Evolutionary conservation across 164 flowering plant species (phyloP).

Genomic region (Magnolia sinica): DNA sequence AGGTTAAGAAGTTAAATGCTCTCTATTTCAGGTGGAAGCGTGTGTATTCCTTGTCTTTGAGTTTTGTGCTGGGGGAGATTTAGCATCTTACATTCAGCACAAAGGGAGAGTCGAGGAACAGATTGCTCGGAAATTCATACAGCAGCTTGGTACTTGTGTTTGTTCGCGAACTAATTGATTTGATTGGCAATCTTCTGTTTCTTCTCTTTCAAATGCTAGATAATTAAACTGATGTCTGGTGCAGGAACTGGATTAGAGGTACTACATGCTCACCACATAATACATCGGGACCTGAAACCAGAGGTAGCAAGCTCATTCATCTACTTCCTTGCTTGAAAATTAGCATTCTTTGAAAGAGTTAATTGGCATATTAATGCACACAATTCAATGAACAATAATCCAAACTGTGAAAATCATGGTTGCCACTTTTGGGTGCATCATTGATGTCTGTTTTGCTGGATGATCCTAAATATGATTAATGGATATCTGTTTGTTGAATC

Average conservation of each 20-base stretch:
- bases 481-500: too few relatives aligned
- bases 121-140: conserved; percentile 46
- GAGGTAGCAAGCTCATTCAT: conserved; percentile 36
- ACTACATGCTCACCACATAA: conserved; percentile 42
- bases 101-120: conserved; percentile 56
- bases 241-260: conserved; percentile 62
- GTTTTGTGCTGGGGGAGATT: conserved; percentile 59
- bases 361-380: too few relatives aligned
- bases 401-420: too few relatives aligned
- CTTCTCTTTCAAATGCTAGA: neutral
- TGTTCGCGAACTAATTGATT: neutral
- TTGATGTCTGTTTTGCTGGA: too few relatives aligned
- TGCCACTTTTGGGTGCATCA: too few relatives aligned
- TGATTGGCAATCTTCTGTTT: neutral
- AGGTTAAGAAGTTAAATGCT: conserved; percentile 6
- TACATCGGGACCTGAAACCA: conserved; percentile 72
- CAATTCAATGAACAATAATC: too few relatives aligned
- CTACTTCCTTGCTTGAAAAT: neutral
- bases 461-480: too few relatives aligned
- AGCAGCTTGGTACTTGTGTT: conserved; percentile 54
- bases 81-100: conserved; percentile 48
- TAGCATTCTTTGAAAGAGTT: neutral
- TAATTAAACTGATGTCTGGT: conserved; percentile 12
- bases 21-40: conserved; percentile 34
- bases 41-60: conserved; percentile 57